Evolutionary conservation across 257 asterid genomes (phyloP).

Genomic region (Forsythia viridissima): DNA sequence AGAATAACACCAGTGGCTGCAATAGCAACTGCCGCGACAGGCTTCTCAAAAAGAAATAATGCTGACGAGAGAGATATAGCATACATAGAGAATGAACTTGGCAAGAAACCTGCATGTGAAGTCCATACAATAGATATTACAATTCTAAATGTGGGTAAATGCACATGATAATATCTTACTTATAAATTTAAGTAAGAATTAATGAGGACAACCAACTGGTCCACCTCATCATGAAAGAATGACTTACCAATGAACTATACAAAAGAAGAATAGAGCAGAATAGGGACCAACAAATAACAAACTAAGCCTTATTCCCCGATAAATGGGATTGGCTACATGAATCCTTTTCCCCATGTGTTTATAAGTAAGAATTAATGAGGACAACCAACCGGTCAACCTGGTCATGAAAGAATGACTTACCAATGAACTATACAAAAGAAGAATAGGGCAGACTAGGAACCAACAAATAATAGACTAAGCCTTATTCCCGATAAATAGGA

Average conservation of each 20-base stretch:
- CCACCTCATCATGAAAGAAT: not conserved
- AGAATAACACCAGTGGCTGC: slow-evolving; percentile 93
- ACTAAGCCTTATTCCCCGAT: too few relatives aligned
- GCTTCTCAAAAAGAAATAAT: slow-evolving; percentile 81
- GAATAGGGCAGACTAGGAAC: too few relatives aligned
- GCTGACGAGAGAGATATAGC: slow-evolving; percentile 96
- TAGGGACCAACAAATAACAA: too few relatives aligned
- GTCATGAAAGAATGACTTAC: not conserved
- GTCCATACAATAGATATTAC: slow-evolving; percentile 7
- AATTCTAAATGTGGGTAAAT: slow-evolving; percentile 6
- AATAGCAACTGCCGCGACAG: slow-evolving; percentile 75
- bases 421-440: not conserved
- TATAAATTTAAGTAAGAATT: not conserved
- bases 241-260: not conserved
- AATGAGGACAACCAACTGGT: not conserved
- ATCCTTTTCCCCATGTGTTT: too few relatives aligned
- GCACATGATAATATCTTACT: not conserved
- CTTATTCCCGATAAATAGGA: too few relatives aligned
- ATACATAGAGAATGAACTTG: slow-evolving; percentile 97
- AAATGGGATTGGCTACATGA: too few relatives aligned
- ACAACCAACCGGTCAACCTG: not conserved
- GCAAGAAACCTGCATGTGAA: slow-evolving; percentile 80
- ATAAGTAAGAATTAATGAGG: not conserved
- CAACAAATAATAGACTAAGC: too few relatives aligned
- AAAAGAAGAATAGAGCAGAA: not conserved